A percentile compares a stretch with the other conserved stretches of the same genome.
phyloP scores from a whole-genome alignment of 1,284 basidiomycete species.

The Marasmius sp. region DNA sequence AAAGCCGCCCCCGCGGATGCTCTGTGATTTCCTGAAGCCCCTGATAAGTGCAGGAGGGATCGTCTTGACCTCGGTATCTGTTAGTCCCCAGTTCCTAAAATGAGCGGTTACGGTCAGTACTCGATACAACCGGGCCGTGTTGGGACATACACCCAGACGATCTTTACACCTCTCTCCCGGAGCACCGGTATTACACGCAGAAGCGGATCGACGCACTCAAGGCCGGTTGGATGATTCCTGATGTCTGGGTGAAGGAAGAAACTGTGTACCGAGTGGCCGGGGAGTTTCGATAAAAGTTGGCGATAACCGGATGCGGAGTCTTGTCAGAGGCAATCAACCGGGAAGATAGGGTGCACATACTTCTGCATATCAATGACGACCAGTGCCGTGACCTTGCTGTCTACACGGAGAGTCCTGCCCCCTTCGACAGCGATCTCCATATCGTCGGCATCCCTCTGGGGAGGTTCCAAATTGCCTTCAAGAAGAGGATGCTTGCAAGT shows the following conservation, averaged over 20 bases:
- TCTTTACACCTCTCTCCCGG: conserved; percentile 54
- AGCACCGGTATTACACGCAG: conserved; percentile 48
- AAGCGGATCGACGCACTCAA: conserved; percentile 58
- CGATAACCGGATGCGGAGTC: no score
- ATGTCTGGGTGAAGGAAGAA: conserved; percentile 68
- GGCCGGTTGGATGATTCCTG: conserved; percentile 52
- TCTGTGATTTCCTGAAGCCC: conserved; percentile 43
- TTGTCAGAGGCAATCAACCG: not conserved
- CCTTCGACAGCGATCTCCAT: conserved; percentile 55
- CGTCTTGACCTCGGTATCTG: conserved; percentile 58
- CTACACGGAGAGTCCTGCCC: conserved; percentile 49
- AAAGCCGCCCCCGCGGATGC: conserved; percentile 48
- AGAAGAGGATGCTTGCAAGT: conserved; percentile 40
- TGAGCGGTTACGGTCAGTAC: not conserved
- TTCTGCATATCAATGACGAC: conserved; percentile 77
- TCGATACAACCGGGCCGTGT: conserved; percentile 5
- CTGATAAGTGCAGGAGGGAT: conserved; percentile 58
- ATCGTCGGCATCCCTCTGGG: conserved; percentile 39
- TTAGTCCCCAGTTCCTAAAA: conserved; percentile 68
- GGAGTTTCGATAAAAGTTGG: not conserved
- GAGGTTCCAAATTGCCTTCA: conserved; percentile 22
- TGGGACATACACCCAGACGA: conserved; percentile 61
- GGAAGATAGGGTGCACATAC: conserved; percentile 32
- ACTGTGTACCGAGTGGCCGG: conserved; percentile 28
- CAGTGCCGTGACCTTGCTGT: conserved; percentile 49